Conservation (phyloP, 306 rosid genomes). For the Malus asiatica region DNA sequence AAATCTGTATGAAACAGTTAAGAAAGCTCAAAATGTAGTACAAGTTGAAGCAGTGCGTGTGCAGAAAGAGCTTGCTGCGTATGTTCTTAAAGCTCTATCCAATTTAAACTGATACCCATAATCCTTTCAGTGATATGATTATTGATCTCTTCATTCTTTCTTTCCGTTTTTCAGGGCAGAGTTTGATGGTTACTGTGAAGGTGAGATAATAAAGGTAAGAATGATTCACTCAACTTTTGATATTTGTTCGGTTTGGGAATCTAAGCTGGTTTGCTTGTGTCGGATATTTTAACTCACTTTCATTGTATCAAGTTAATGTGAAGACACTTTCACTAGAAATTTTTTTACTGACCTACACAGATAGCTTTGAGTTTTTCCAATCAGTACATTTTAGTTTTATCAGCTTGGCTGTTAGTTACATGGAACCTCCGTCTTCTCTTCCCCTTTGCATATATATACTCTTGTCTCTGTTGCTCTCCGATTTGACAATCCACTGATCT, state of each 20-base stretch:
- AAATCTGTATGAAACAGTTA: slow-evolving; percentile 68
- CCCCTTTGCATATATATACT: neutral
- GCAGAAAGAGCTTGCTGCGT: slow-evolving; percentile 80
- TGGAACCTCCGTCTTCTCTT: neutral
- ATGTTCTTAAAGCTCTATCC: slow-evolving; percentile 20
- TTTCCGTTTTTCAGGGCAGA: slow-evolving; percentile 52
- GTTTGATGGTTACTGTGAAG: slow-evolving; percentile 86
- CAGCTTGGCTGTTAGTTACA: neutral
- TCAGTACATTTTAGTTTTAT: neutral
- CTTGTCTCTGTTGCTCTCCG: neutral
- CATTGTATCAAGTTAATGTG: neutral
- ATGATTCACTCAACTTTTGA: neutral
- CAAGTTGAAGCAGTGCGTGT: slow-evolving; percentile 83
- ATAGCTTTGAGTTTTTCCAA: neutral
- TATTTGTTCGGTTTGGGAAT: neutral
- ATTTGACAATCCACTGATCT: neutral
- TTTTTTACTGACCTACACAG: neutral
- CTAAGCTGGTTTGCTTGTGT: neutral
- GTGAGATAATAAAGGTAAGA: slow-evolving; percentile 66
- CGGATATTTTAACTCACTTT: neutral
- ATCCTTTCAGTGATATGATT: neutral
- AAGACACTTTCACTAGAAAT: neutral
- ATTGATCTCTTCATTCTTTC: slow-evolving; percentile 16
- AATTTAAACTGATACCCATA: neutral
- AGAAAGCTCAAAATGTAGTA: slow-evolving; percentile 83